Evolutionary conservation across 148 eudicot genomes (phyloP).

Genomic region (Vaccinium vitisidaea): DNA sequence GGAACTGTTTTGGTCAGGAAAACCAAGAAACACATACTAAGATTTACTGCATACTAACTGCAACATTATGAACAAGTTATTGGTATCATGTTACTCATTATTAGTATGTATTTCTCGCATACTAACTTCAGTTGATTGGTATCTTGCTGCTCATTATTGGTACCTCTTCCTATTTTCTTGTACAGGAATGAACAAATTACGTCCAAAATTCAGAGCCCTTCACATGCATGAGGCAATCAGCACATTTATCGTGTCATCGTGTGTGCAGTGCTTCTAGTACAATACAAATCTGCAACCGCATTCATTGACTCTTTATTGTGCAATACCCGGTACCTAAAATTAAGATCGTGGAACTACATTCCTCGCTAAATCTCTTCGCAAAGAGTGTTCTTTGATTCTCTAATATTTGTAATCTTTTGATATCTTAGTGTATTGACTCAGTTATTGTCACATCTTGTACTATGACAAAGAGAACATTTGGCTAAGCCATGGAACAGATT

Average conservation of each 20-base stretch:
- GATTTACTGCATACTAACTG: not conserved
- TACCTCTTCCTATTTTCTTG: not conserved
- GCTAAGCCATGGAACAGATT: too few species aligned
- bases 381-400: too few species aligned
- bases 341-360: too few species aligned
- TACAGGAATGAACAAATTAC: not conserved
- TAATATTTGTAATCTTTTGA: too few species aligned
- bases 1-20: not conserved
- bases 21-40: constrained; percentile 11
- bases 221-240: not conserved
- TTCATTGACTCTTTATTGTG: not conserved
- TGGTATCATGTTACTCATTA: not conserved
- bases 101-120: not conserved
- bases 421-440: too few species aligned
- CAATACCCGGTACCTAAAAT: too few species aligned
- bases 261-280: not conserved
- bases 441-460: too few species aligned
- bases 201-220: not conserved
- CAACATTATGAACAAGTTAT: not conserved
- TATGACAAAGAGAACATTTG: too few species aligned
- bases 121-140: not conserved
- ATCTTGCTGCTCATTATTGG: not conserved
- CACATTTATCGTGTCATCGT: not conserved
- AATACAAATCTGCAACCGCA: not conserved
- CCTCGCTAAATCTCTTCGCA: too few species aligned